phyloP scores from a whole-genome alignment of 1,284 basidiomycete genomes.

The Rhizopogon parksii region DNA sequence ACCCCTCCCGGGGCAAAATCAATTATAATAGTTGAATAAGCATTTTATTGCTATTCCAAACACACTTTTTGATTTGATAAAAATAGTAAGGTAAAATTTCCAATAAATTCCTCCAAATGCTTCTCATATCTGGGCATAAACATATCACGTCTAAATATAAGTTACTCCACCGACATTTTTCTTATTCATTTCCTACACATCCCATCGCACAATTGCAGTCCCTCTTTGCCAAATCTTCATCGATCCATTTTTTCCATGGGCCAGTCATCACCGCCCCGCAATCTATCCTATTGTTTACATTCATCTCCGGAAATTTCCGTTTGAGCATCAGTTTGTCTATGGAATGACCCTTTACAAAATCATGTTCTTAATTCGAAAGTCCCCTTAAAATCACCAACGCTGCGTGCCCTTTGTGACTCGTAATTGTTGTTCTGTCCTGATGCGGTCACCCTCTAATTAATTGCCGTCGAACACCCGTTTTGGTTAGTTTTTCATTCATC shows the following conservation, averaged over 20 bases:
- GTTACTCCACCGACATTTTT: too few species aligned
- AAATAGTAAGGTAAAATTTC: too few species aligned
- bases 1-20: not conserved
- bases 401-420: too few species aligned
- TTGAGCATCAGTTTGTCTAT: not conserved
- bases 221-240: too few species aligned
- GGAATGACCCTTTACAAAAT: not conserved
- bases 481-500: not conserved
- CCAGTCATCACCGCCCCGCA: constrained; percentile 1
- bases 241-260: too few species aligned
- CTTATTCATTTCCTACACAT: too few species aligned
- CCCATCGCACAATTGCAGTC: too few species aligned
- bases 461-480: not conserved
- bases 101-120: not conserved
- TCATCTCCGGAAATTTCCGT: constrained; percentile 15
- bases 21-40: too few species aligned
- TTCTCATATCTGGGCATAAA: constrained; percentile 1
- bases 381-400: not conserved
- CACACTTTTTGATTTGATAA: too few species aligned
- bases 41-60: too few species aligned
- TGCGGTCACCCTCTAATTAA: not conserved
- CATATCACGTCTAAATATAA: too few species aligned
- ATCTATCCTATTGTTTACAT: not conserved
- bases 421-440: not conserved
- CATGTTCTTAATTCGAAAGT: constrained; percentile 1